Conservation (phyloP, 768 basidiomycete genomes). For the Trametes punicea region DNA sequence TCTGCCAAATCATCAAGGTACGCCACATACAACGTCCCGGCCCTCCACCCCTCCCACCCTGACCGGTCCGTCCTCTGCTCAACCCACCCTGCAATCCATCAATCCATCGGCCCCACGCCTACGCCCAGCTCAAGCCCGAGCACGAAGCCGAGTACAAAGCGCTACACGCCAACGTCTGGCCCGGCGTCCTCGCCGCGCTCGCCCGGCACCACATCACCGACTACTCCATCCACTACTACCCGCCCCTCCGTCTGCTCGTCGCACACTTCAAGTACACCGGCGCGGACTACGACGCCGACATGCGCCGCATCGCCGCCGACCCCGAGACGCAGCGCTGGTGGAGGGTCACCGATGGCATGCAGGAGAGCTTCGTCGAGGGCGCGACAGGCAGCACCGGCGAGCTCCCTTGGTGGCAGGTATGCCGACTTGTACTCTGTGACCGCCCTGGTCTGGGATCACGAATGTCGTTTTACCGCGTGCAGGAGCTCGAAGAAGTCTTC, state of each 20-base stretch:
- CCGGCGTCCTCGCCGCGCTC: constrained; percentile 61
- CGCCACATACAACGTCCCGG: neutral
- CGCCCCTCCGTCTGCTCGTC: constrained; percentile 61
- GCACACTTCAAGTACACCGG: constrained; percentile 80
- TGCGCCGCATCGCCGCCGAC: constrained; percentile 60
- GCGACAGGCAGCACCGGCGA: constrained; percentile 66
- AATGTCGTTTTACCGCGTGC: neutral
- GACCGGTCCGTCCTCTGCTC: too few relatives aligned
- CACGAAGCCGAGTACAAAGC: constrained; percentile 49
- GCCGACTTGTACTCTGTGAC: neutral
- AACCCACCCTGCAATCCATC: too few relatives aligned
- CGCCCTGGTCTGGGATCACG: neutral
- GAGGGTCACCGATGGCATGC: constrained; percentile 73
- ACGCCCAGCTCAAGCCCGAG: constrained; percentile 50
- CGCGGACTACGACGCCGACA: constrained; percentile 59
- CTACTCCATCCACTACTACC: constrained; percentile 74
- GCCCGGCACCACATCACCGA: constrained; percentile 62
- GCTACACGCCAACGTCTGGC: constrained; percentile 67
- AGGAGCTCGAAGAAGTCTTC: constrained; percentile 60
- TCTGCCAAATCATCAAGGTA: constrained; percentile 75
- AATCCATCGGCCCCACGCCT: neutral
- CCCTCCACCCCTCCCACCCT: neutral
- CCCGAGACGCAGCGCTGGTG: constrained; percentile 76
- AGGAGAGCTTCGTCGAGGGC: constrained; percentile 68
- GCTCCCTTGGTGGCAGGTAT: constrained; percentile 69